Percentiles rank a stretch among this genome's conserved stretches.
phyloP scores from a whole-genome alignment of 1,284 basidiomycete genomes.

The Puccinia coronata region DNA sequence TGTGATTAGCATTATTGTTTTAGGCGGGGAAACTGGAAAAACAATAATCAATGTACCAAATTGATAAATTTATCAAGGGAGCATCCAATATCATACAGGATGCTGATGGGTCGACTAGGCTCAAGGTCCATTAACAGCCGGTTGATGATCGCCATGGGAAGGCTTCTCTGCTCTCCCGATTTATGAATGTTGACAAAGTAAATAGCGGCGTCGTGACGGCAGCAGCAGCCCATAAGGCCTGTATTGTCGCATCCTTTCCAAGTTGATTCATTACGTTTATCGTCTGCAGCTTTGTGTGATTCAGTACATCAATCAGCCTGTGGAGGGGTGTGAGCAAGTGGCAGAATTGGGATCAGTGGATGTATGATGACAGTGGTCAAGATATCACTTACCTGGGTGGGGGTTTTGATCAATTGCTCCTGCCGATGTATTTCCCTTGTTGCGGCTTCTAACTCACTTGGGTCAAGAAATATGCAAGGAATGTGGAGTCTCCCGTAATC shows the following conservation, averaged over 20 bases:
- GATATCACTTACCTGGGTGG: neutral
- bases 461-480: neutral
- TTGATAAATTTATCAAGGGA: neutral
- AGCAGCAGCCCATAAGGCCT: slow-evolving; percentile 10
- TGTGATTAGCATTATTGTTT: neutral
- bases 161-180: neutral
- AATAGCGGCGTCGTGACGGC: neutral
- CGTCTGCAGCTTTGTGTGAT: too few relatives aligned
- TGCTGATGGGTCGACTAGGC: neutral
- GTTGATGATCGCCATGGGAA: neutral
- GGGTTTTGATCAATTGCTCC: neutral
- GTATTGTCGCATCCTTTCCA: slow-evolving; percentile 29
- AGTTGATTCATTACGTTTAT: slow-evolving; percentile 10
- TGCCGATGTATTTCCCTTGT: neutral
- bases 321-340: neutral
- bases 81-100: slow-evolving; percentile 21
- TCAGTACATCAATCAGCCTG: neutral
- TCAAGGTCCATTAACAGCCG: neutral
- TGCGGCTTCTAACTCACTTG: neutral
- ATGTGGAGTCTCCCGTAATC: neutral
- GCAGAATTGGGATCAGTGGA: neutral
- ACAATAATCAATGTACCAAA: neutral
- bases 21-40: neutral
- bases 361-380: neutral
- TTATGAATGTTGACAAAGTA: slow-evolving; percentile 3